Conservation (phyloP, 2,329 filamentous ascomycete species). For the Hypomyces rosellus region DNA sequence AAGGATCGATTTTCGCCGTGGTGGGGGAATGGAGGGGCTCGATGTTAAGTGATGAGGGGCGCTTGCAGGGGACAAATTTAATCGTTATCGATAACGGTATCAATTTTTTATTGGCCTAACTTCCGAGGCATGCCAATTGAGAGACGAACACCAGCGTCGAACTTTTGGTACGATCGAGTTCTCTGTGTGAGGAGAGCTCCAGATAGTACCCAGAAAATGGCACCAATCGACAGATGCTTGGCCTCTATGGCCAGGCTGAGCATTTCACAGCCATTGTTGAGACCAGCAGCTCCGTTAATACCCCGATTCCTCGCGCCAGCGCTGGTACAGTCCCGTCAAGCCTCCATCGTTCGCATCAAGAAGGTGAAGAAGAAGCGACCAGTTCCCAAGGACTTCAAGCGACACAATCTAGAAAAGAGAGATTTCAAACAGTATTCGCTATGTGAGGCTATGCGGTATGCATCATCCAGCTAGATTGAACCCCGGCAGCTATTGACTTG, state of each 20-base stretch:
- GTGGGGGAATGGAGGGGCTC: constrained; percentile 21
- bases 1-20: constrained; percentile 18
- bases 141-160: constrained; percentile 1
- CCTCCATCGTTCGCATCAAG: constrained; percentile 37
- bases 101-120: constrained; percentile 18
- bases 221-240: constrained; percentile 46
- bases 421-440: constrained; percentile 66
- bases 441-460: constrained; percentile 86
- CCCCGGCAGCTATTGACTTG: constrained; percentile 1
- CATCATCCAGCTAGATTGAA: neutral
- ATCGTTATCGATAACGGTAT: constrained; percentile 20
- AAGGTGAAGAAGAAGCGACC: constrained; percentile 53
- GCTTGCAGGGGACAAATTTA: neutral
- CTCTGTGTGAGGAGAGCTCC: constrained; percentile 20
- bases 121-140: constrained; percentile 17
- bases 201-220: constrained; percentile 34
- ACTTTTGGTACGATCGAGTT: constrained; percentile 13
- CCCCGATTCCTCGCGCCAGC: constrained; percentile 45
- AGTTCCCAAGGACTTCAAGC: constrained; percentile 57
- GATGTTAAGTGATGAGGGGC: constrained; percentile 10
- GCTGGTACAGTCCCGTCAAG: constrained; percentile 37
- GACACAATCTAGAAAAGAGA: constrained; percentile 59
- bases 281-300: constrained; percentile 39
- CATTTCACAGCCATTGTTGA: constrained; percentile 32
- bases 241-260: constrained; percentile 48